Conservation (phyloP, 495 filamentous ascomycete genomes). For the Trichoderma erinaceum region DNA sequence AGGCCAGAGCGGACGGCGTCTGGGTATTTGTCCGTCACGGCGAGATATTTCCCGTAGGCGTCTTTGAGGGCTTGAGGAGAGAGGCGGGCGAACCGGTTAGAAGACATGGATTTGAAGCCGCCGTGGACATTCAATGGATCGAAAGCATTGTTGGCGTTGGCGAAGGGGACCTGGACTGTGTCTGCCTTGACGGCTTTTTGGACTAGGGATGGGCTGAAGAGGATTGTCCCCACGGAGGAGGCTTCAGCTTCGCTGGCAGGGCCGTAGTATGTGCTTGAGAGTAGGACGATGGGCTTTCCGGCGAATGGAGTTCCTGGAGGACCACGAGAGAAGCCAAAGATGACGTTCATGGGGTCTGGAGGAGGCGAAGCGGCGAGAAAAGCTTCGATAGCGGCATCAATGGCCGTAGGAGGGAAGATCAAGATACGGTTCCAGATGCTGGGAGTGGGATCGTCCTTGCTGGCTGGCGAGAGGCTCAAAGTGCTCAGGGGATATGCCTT, state of each 20-base stretch:
- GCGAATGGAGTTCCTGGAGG: constrained; percentile 17
- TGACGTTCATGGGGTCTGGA: neutral
- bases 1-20: constrained; percentile 12
- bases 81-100: constrained; percentile 14
- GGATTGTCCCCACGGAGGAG: constrained; percentile 10
- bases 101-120: constrained; percentile 17
- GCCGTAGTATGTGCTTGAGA: constrained; percentile 19
- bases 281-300: constrained; percentile 17
- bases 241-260: constrained; percentile 17
- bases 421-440: constrained; percentile 17
- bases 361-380: constrained; percentile 11
- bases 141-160: constrained; percentile 16
- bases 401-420: constrained; percentile 16
- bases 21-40: constrained; percentile 16
- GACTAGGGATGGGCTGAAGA: constrained; percentile 15
- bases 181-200: constrained; percentile 18
- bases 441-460: neutral
- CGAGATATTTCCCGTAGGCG: constrained; percentile 16
- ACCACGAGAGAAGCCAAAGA: constrained; percentile 16
- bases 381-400: constrained; percentile 15
- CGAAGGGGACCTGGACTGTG: constrained; percentile 16
- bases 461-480: constrained; percentile 15
- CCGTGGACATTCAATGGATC: constrained; percentile 18
- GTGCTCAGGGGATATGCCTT: constrained; percentile 38
- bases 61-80: constrained; percentile 7